Conservation (phyloP, 306 rosid species). For the Parietaria judaica region DNA sequence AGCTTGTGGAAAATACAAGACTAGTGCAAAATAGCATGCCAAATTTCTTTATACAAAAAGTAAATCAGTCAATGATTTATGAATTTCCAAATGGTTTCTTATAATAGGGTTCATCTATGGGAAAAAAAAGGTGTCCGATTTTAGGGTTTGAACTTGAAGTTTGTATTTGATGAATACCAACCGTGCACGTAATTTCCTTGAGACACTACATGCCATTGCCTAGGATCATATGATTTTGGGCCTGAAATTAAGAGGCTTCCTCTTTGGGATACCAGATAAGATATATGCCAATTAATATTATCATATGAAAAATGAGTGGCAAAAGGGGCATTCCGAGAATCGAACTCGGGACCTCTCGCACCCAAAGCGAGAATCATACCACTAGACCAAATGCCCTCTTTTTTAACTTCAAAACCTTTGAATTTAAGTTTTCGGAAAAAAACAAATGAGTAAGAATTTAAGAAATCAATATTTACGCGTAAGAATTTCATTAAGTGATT, state of each 20-base stretch:
- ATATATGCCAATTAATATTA: no score
- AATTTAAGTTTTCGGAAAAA: no score
- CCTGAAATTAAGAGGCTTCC: no score
- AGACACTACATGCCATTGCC: background rate
- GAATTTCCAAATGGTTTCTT: background rate
- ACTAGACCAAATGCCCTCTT: slow-evolving; percentile 15
- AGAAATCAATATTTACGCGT: no score
- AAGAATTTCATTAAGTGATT: no score
- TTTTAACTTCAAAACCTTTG: background rate
- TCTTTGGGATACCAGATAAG: no score
- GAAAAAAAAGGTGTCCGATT: background rate
- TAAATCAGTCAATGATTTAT: background rate
- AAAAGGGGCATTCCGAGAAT: slow-evolving; percentile 12
- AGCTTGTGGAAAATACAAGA: background rate
- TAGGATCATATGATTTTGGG: no score
- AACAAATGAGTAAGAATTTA: no score
- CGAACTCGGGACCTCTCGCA: slow-evolving; percentile 16
- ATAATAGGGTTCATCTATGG: background rate
- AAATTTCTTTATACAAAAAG: background rate
- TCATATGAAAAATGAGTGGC: no score
- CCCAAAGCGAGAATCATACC: slow-evolving; percentile 17
- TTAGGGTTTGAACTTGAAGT: background rate
- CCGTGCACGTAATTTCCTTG: background rate
- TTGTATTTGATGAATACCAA: background rate
- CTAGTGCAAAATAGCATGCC: background rate